phyloP scores from a whole-genome alignment of 116 monocot genomes.

The Iris pallida region DNA sequence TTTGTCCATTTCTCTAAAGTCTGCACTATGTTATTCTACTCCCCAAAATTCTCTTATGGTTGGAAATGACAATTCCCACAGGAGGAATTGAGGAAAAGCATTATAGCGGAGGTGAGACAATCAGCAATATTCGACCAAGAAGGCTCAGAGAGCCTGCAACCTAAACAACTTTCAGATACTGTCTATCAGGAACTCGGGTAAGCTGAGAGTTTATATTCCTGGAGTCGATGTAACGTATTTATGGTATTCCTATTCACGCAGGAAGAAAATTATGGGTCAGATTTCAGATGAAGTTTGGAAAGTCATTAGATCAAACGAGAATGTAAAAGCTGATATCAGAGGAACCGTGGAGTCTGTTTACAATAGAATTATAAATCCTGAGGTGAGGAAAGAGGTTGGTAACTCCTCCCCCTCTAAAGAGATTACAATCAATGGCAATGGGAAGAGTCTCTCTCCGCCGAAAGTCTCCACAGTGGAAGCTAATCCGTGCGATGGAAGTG shows the following conservation, averaged over 20 bases:
- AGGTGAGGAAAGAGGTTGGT: constrained; percentile 11
- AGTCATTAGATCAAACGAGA: constrained; percentile 54
- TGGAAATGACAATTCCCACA: constrained; percentile 11
- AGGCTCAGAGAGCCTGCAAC: constrained; percentile 68
- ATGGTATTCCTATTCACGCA: constrained; percentile 11
- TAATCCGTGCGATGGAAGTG: constrained; percentile 14
- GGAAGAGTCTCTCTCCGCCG: constrained; percentile 4
- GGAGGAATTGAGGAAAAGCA: constrained; percentile 70
- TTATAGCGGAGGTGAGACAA: constrained; percentile 59
- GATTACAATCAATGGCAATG: neutral
- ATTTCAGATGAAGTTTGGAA: constrained; percentile 88
- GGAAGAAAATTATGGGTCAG: constrained; percentile 84
- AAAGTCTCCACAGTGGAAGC: constrained; percentile 15
- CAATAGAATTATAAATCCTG: constrained; percentile 49
- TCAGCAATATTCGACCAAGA: constrained; percentile 65
- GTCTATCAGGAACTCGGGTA: constrained; percentile 91
- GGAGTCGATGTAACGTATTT: neutral
- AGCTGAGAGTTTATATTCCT: neutral
- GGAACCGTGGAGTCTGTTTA: constrained; percentile 59
- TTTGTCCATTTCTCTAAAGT: too few species aligned
- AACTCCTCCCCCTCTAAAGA: constrained; percentile 7
- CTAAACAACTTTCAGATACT: constrained; percentile 84
- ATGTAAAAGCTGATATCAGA: constrained; percentile 50
- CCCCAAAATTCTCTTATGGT: too few species aligned
- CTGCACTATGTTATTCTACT: too few species aligned